Evolutionary conservation across 768 basidiomycete species (phyloP).

Genomic region (Tulasnella calospora): DNA sequence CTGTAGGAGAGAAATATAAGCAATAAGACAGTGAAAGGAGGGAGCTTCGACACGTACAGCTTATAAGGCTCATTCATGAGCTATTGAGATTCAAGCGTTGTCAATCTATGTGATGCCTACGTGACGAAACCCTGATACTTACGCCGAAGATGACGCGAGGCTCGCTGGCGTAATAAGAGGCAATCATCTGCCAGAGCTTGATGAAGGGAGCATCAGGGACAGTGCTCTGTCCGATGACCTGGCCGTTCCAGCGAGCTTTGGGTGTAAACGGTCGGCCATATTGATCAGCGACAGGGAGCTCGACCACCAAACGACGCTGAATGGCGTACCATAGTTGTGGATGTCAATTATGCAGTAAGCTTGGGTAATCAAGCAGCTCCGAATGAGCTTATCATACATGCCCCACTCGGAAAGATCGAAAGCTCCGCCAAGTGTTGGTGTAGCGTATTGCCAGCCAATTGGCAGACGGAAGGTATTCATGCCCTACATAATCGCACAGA

Average conservation of each 20-base stretch:
- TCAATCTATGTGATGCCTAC: conserved; percentile 23
- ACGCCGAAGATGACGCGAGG: conserved; percentile 30
- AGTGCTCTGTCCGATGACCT: conserved; percentile 16
- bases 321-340: conserved; percentile 8
- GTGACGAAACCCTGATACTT: background rate
- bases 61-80: conserved; percentile 52
- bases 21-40: background rate
- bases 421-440: background rate
- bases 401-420: background rate
- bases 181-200: conserved; percentile 9
- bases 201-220: background rate
- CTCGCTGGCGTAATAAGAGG: background rate
- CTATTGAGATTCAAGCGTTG: background rate
- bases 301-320: background rate
- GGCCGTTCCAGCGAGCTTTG: conserved; percentile 20
- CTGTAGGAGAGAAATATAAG: conserved; percentile 31
- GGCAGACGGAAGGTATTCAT: conserved; percentile 25
- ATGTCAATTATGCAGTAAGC: conserved; percentile 16
- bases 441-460: conserved; percentile 18
- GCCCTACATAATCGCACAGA: background rate
- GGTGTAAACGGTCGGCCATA: background rate
- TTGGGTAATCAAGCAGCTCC: background rate
- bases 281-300: background rate
- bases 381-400: conserved; percentile 1
- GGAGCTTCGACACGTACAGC: conserved; percentile 31